Percentiles rank a stretch among this genome's conserved stretches.
phyloP scores from a whole-genome alignment of 129 eudicot genomes.

The Helianthus annuus region DNA sequence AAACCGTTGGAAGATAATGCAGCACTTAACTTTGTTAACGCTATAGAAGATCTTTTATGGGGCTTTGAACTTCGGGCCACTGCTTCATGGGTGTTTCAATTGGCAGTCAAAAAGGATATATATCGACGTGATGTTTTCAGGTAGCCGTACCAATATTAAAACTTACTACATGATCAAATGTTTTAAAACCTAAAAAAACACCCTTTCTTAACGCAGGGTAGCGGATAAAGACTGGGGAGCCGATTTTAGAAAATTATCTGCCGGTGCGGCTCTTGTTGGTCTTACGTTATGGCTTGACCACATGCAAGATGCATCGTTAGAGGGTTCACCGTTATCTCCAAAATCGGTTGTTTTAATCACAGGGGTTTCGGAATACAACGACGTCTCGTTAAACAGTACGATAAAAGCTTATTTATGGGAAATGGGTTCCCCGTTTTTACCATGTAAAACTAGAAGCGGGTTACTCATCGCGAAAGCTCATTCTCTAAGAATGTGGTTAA shows the following conservation, averaged over 20 bases:
- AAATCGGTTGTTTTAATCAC: conserved; percentile 90
- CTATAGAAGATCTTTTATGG: conserved; percentile 91
- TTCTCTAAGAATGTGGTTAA: conserved; percentile 92
- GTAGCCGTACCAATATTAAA: conserved; percentile 31
- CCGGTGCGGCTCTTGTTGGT: conserved; percentile 96
- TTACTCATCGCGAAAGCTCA: conserved; percentile 88
- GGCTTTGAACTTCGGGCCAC: conserved; percentile 92
- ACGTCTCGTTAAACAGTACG: conserved; percentile 75
- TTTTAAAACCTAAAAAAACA: not conserved
- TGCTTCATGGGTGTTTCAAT: conserved; percentile 95
- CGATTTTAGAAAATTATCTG: conserved; percentile 87
- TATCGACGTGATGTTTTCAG: conserved; percentile 71
- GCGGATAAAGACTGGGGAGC: conserved; percentile 99
- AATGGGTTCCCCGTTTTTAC: conserved; percentile 97
- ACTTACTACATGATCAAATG: not conserved
- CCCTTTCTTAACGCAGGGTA: conserved; percentile 55
- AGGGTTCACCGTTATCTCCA: conserved; percentile 88
- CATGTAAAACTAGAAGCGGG: conserved; percentile 83
- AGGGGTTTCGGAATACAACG: conserved; percentile 79
- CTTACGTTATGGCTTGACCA: conserved; percentile 96
- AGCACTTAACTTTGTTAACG: conserved; percentile 89
- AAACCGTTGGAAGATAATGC: conserved; percentile 77
- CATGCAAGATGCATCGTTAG: conserved; percentile 98
- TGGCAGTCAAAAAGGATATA: conserved; percentile 82
- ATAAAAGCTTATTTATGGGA: conserved; percentile 89